These are phyloP conservation scores for Hyphopichia homilentoma DNA, from an alignment of 805 yeast genomes.

Conservation along the genomic window DNA sequence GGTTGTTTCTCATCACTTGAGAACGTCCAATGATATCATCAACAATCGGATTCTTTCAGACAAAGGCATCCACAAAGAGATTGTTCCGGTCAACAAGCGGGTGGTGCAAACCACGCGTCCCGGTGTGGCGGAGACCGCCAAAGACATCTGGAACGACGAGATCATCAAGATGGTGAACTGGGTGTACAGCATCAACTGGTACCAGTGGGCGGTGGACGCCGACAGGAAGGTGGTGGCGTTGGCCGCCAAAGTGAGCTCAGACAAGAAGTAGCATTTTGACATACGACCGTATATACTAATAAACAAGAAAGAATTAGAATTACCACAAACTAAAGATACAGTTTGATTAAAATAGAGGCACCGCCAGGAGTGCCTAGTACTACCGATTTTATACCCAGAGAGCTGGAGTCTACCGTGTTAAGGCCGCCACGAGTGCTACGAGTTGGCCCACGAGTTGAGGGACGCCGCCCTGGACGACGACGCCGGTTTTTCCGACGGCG, in stretches of 20 bases:
- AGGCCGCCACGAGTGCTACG: too few species aligned
- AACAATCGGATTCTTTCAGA: slow-evolving; percentile 51
- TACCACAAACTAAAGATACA: too few species aligned
- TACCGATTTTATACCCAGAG: too few species aligned
- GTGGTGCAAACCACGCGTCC: slow-evolving; percentile 27
- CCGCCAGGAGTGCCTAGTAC: too few species aligned
- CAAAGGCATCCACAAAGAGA: slow-evolving; percentile 41
- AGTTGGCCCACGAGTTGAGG: too few species aligned
- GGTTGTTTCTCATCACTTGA: slow-evolving; percentile 45
- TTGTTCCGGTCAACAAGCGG: slow-evolving; percentile 37
- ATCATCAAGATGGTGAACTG: slow-evolving; percentile 61
- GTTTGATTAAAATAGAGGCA: too few species aligned
- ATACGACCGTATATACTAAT: too few species aligned
- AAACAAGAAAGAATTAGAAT: too few species aligned
- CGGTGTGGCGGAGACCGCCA: slow-evolving; percentile 53
- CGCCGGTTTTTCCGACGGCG: slow-evolving; percentile 3
- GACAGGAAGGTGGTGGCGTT: slow-evolving; percentile 29
- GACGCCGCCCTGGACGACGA: slow-evolving; percentile 1
- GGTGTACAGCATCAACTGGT: slow-evolving; percentile 53
- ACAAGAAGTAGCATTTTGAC: too few species aligned
- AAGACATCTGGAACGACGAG: slow-evolving; percentile 79
- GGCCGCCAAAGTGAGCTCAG: slow-evolving; percentile 24
- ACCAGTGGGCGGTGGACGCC: slow-evolving; percentile 34
- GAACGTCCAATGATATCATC: slow-evolving; percentile 46
- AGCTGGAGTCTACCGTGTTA: too few species aligned